Evolutionary conservation across 1,139 yeast genomes (phyloP).

Genomic region (Wickerhamomyces sp.): DNA sequence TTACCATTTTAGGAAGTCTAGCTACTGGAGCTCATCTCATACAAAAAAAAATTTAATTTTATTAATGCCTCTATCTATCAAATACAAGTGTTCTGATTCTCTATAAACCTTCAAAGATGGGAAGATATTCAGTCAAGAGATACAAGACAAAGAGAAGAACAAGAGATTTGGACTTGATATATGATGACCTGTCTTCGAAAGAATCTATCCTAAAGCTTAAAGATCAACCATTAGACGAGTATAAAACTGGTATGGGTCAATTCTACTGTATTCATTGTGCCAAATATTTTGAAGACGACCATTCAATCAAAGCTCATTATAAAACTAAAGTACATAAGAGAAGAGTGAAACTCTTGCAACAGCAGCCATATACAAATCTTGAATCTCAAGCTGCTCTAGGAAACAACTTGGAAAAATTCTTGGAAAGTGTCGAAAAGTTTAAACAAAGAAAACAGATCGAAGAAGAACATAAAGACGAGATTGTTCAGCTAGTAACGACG

Average conservation of each 20-base stretch:
- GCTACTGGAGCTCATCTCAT: conserved; percentile 10
- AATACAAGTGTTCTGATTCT: background rate
- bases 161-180: conserved; percentile 80
- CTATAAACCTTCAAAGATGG: conserved; percentile 44
- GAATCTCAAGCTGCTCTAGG: conserved; percentile 94
- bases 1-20: conserved; percentile 3
- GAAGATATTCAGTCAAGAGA: conserved; percentile 74
- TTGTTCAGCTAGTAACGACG: conserved; percentile 16
- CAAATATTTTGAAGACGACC: conserved; percentile 78
- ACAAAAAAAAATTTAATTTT: conserved; percentile 4
- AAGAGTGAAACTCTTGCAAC: conserved; percentile 69
- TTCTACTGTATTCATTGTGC: conserved; percentile 94
- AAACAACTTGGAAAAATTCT: conserved; percentile 60
- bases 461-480: conserved; percentile 21
- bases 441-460: conserved; percentile 19
- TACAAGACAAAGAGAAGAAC: conserved; percentile 82
- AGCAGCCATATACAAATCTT: conserved; percentile 78
- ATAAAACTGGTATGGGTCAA: conserved; percentile 91
- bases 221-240: conserved; percentile 85
- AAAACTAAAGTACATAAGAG: conserved; percentile 81
- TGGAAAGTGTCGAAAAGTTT: conserved; percentile 52
- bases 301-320: conserved; percentile 67
- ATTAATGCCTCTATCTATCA: background rate
- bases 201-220: conserved; percentile 60
- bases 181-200: conserved; percentile 63